Base-by-base conservation (phyloP, 2,329 filamentous ascomycete genomes). In the Raffaelea albimanens region DNA sequence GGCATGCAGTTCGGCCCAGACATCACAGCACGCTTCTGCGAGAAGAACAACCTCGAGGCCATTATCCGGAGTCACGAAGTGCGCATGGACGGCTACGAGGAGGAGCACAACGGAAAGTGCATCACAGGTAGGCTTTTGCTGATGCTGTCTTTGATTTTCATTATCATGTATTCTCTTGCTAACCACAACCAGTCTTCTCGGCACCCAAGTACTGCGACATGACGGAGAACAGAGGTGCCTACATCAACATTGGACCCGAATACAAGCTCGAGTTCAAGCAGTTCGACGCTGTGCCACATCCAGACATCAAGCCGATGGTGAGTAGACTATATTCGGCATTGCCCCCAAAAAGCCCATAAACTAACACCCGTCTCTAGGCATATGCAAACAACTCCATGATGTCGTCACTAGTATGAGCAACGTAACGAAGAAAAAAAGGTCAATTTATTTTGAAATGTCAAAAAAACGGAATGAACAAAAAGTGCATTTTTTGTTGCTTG, bases 21-120 rank as follows among this genome's bases (percentile, higher is more conserved):
- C 62, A 82, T 98, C 50, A 98, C 93, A 20, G 95, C 94, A 71
- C 78, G 82, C 44, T 98, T 98, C 75, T 98, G 93, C 63, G 90
- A 98, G 59, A 89, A 84, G 67, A 98, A 98, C 67, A 87, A 87
- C 0, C 76, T 98, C 38, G 86, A 95, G 55, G 93, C 93, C 41
- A 85, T 98, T 55, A 98, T 98, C 59, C 85, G 93, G 58, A 95
- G 89, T 61, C 93, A 98, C 69, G 93, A 98, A 66, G 93, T 98
- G 23, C 82, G 93, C 58, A 98, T 98, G 93, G 90, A 93, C 51
- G 93, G 93, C n/a, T 98, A 97, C 61, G 91, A 98, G 64, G 86
- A 95, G 56, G 91, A 98, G 72, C 93, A 98, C 64, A 85, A 93
- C 58, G 93, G 91, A 54, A 83, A 81, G 58, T 98, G 93, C 64